Evolutionary conservation across 2,329 filamentous ascomycete genomes (phyloP), one percentile per base, ranked within the genome.

Genomic region (Fusarium sp.): DNA sequence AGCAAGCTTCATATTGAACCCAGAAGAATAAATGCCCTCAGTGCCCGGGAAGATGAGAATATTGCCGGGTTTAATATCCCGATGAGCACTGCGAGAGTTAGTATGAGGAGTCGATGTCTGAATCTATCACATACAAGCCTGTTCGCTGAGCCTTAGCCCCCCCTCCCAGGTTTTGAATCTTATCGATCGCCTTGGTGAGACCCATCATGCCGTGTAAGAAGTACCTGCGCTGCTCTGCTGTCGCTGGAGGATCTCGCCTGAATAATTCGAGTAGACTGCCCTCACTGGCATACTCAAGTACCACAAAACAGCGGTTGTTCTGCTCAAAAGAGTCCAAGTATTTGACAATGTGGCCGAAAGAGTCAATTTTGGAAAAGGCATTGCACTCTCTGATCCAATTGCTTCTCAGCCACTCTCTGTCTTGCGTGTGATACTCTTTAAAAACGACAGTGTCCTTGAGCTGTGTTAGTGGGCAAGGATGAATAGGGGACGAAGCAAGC

Each of bases 251-350:
- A 24, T 24, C 24, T 24, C 24, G 24, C 24, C 24, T 42, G 16
- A 70, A 67, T 3, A 72, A 2, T 3, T 67, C 34, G 10, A 29
- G 22, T 5, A 72, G 27, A 14, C 58, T 72, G 0, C 60, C 61
- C 1, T 30, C 54, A 3, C 34, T 52, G 2, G 70, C 68, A 24
- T 69, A 47, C 3, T 72, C 68, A 0, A 72, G 24, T 1, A 70
- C 49, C 5, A 66, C 52, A 3, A 67, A 40, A n/a, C 65, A 66
- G 3, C 52, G 47, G 3, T 49, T 10, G 2, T 45, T 62, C 10
- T 71, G 59, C 18, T 67, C 58, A 22, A 72, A 72, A 0, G 68
- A 69, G 2, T 65, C 70, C 2, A 72, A 49, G 15, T 61, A 70
- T n/a, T 38, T 34, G 12, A 70, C 58, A 8, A 63, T 61, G 11